These are phyloP conservation scores for Umbellularia californica DNA, from an alignment of 164 flowering plant genomes.

Conservation along the genomic window DNA sequence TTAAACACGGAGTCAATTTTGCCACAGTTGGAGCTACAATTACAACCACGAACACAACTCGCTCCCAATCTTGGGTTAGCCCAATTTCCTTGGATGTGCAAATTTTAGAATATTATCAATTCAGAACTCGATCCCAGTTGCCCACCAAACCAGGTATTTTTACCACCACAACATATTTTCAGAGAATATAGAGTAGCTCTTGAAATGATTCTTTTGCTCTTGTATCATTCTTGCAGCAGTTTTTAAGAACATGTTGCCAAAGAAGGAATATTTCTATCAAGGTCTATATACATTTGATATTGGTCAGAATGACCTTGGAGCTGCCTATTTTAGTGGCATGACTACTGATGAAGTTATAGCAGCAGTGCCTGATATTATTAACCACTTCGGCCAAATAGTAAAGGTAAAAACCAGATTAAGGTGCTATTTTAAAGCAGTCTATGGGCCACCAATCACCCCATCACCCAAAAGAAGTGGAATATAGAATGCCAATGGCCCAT, in stretches of 20 bases:
- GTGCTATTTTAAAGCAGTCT: not conserved
- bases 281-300: conserved; percentile 54
- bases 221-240: conserved; percentile 2
- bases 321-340: conserved; percentile 36
- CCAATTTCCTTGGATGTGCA: conserved; percentile 62
- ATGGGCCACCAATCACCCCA: not conserved
- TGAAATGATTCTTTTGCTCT: not conserved
- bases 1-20: conserved; percentile 64
- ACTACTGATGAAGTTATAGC: conserved; percentile 36
- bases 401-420: conserved; percentile 25
- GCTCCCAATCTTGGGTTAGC: conserved; percentile 45
- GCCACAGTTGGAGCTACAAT: conserved; percentile 38
- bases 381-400: conserved; percentile 26
- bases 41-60: conserved; percentile 42
- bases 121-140: conserved; percentile 29
- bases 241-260: conserved; percentile 32
- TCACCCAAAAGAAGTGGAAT: too few relatives aligned
- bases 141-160: conserved; percentile 25
- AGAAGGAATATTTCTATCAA: conserved; percentile 28
- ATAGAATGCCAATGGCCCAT: too few relatives aligned
- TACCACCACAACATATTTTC: not conserved
- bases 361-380: conserved; percentile 40
- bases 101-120: conserved; percentile 32
- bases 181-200: not conserved
- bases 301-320: conserved; percentile 52